These are phyloP conservation scores for Didymella glomerata DNA, from an alignment of 2,329 filamentous ascomycete species.

Conservation along the genomic window DNA sequence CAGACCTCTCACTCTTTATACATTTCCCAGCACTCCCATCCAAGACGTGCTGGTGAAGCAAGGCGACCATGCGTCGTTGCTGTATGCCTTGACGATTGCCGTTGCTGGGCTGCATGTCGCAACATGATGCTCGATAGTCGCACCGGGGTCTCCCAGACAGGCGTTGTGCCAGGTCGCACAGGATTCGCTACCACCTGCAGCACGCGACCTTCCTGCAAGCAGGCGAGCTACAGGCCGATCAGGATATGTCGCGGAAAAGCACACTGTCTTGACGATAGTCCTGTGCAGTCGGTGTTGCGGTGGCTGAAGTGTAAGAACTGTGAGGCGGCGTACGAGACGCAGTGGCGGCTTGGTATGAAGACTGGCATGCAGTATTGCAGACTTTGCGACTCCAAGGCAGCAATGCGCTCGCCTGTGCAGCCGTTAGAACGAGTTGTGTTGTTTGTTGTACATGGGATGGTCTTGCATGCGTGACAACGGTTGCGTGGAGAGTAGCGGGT, in stretches of 20 bases:
- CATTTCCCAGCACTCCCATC: neutral
- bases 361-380: neutral
- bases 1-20: constrained; percentile 18
- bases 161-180: constrained; percentile 26
- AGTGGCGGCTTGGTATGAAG: neutral
- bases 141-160: constrained; percentile 7
- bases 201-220: constrained; percentile 31
- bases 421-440: constrained; percentile 4
- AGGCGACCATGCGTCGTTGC: constrained; percentile 3
- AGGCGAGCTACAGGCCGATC: constrained; percentile 16
- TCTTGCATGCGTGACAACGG: constrained; percentile 25
- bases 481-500: constrained; percentile 13
- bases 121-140: constrained; percentile 14
- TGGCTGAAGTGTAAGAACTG: constrained; percentile 9
- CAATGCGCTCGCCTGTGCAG: neutral
- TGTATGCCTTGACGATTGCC: neutral
- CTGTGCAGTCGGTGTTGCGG: neutral
- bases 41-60: constrained; percentile 5
- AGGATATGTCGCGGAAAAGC: constrained; percentile 3
- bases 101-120: constrained; percentile 12
- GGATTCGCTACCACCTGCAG: constrained; percentile 20
- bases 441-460: constrained; percentile 25
- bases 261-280: neutral
- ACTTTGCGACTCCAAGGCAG: neutral
- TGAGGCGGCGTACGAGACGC: constrained; percentile 8